Evolutionary conservation across 768 basidiomycete species (phyloP).

Genomic region (Astraeus odoratus): DNA sequence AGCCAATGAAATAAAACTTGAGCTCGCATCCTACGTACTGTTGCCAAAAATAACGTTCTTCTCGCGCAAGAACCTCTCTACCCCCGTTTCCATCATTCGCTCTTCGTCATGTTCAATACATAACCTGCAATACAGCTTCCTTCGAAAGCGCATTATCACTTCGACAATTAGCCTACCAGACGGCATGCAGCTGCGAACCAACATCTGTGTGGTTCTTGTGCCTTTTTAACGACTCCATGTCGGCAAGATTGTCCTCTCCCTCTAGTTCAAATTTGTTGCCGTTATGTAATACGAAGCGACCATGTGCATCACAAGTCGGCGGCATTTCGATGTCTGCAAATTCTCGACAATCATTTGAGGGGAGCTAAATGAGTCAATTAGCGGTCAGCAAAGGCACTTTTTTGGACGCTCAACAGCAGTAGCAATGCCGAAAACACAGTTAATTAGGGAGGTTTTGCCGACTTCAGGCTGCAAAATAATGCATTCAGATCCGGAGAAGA

Average conservation of each 20-base stretch:
- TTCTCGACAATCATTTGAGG: neutral
- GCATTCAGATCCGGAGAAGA: neutral
- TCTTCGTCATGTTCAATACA: neutral
- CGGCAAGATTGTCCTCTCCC: neutral
- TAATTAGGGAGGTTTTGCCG: neutral
- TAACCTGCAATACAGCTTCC: neutral
- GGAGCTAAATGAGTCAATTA: neutral
- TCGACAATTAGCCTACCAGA: neutral
- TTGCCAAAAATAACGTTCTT: neutral
- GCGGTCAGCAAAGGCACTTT: neutral
- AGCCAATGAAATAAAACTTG: neutral
- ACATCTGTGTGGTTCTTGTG: neutral
- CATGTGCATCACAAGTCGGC: slow-evolving; percentile 7
- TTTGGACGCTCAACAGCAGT: neutral
- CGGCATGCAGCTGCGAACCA: neutral
- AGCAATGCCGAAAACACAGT: neutral
- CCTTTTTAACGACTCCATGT: neutral
- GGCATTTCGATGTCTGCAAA: slow-evolving; percentile 5
- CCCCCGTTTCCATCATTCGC: neutral
- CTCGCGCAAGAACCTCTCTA: neutral
- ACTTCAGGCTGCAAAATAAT: neutral
- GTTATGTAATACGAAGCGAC: neutral
- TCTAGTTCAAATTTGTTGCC: neutral
- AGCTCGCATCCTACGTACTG: neutral
- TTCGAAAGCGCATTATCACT: neutral